Conservation (phyloP, 2,329 filamentous ascomycete species). For the Fusarium nelsonii region DNA sequence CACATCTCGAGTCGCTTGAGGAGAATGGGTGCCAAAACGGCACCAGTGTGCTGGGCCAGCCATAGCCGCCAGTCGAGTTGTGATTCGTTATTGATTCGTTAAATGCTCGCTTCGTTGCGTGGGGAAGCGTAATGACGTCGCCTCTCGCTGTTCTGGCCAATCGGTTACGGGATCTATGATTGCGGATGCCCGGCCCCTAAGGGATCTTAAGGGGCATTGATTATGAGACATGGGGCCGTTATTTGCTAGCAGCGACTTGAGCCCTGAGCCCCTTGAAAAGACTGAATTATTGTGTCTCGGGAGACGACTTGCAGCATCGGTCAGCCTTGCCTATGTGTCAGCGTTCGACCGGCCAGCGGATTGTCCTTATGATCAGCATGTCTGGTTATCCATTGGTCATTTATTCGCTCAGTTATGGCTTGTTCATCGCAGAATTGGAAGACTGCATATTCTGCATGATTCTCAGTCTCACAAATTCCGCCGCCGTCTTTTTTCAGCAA, state of each 20-base stretch:
- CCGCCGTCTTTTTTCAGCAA: slow-evolving; percentile 4
- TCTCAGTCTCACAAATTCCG: slow-evolving; percentile 9
- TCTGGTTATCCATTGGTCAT: not conserved
- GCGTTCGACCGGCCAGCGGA: not conserved
- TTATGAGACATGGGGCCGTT: slow-evolving; percentile 47
- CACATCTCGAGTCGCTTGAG: slow-evolving; percentile 22
- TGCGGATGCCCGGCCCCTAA: slow-evolving; percentile 41
- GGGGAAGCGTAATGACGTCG: slow-evolving; percentile 48
- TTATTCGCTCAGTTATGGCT: slow-evolving; percentile 1
- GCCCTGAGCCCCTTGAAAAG: slow-evolving; percentile 27
- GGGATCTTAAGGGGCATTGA: slow-evolving; percentile 44
- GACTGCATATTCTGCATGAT: not conserved
- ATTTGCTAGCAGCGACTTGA: slow-evolving; percentile 28
- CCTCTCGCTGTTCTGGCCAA: slow-evolving; percentile 36
- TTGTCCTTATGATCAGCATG: slow-evolving; percentile 1
- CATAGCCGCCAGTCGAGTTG: slow-evolving; percentile 38
- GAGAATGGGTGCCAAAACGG: slow-evolving; percentile 38
- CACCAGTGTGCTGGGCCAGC: slow-evolving; percentile 47
- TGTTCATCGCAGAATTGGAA: not conserved
- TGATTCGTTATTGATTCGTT: slow-evolving; percentile 41
- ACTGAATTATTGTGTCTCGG: slow-evolving; percentile 37
- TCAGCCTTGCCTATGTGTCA: slow-evolving; percentile 35
- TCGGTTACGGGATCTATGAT: slow-evolving; percentile 41
- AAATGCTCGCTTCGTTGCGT: slow-evolving; percentile 34
- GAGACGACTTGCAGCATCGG: slow-evolving; percentile 14